Conservation (phyloP, 768 basidiomycete species). For the Amanita brunnescens region DNA sequence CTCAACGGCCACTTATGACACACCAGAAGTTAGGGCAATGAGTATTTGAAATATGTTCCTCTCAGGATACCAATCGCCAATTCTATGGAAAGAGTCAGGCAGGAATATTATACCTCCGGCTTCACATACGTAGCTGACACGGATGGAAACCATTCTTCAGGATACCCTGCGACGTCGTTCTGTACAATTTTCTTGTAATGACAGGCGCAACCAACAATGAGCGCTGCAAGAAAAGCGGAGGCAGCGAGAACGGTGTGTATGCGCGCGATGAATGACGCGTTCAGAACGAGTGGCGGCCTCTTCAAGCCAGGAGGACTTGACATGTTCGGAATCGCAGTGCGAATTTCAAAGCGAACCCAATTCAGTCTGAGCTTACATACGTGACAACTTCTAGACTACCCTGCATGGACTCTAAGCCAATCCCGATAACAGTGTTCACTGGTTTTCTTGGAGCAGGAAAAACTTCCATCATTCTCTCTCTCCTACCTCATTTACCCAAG, state of each 20-base stretch:
- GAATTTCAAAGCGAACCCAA: neutral
- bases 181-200: constrained; percentile 82
- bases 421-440: constrained; percentile 93
- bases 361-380: neutral
- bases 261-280: constrained; percentile 48
- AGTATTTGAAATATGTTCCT: constrained; percentile 79
- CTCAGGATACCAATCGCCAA: constrained; percentile 89
- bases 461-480: constrained; percentile 72
- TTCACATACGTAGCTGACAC: constrained; percentile 71
- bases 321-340: neutral
- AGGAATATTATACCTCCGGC: neutral
- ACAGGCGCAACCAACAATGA: constrained; percentile 54
- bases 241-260: constrained; percentile 60
- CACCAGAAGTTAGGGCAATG: constrained; percentile 77
- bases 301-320: neutral
- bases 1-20: constrained; percentile 8
- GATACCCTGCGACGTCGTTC: constrained; percentile 76
- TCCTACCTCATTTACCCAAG: constrained; percentile 73
- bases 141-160: constrained; percentile 87
- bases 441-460: constrained; percentile 85
- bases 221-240: constrained; percentile 55
- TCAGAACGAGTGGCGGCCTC: constrained; percentile 19
- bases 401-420: constrained; percentile 28
- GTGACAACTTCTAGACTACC: neutral
- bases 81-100: constrained; percentile 32